phyloP scores from a whole-genome alignment of 2,329 filamentous ascomycete genomes.

The Didymella pinodella region DNA sequence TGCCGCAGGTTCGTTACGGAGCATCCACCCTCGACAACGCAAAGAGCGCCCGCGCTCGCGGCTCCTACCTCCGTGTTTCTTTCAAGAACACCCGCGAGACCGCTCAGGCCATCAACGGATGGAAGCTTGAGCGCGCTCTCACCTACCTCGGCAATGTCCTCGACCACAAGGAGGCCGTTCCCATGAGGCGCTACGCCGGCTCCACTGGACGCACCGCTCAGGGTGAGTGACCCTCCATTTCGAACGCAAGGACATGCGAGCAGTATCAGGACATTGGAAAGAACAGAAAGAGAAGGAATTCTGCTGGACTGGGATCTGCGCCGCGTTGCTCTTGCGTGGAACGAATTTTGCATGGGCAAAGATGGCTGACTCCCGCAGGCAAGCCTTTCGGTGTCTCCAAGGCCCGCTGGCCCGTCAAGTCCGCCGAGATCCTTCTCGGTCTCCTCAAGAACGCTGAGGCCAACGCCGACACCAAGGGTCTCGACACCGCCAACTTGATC shows the following conservation, averaged over 20 bases:
- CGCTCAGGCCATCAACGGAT: slow-evolving; percentile 98
- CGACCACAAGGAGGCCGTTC: slow-evolving; percentile 96
- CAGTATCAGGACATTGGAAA: background rate
- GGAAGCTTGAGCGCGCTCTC: slow-evolving; percentile 94
- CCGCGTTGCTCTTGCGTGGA: slow-evolving; percentile 1
- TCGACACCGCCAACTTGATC: slow-evolving; percentile 90
- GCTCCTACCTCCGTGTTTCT: slow-evolving; percentile 97
- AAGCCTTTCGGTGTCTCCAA: slow-evolving; percentile 98
- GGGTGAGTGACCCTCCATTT: slow-evolving; percentile 71
- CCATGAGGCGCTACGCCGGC: slow-evolving; percentile 97
- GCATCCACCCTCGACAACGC: slow-evolving; percentile 49
- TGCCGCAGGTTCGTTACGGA: slow-evolving; percentile 50
- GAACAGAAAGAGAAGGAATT: slow-evolving; percentile 13
- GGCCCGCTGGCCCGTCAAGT: slow-evolving; percentile 99
- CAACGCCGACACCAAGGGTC: slow-evolving; percentile 58
- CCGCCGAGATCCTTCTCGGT: slow-evolving; percentile 94
- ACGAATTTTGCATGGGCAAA: slow-evolving; percentile 11
- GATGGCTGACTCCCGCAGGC: slow-evolving; percentile 65
- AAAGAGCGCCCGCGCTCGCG: slow-evolving; percentile 91
- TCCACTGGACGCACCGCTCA: slow-evolving; percentile 95
- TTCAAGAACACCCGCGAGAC: slow-evolving; percentile 99
- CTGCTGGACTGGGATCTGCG: slow-evolving; percentile 1
- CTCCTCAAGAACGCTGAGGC: slow-evolving; percentile 70
- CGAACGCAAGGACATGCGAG: slow-evolving; percentile 4
- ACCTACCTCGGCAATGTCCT: slow-evolving; percentile 98